Evolutionary conservation across 345 rosid genomes (phyloP).

Genomic region (Eucalyptus cloeziana): DNA sequence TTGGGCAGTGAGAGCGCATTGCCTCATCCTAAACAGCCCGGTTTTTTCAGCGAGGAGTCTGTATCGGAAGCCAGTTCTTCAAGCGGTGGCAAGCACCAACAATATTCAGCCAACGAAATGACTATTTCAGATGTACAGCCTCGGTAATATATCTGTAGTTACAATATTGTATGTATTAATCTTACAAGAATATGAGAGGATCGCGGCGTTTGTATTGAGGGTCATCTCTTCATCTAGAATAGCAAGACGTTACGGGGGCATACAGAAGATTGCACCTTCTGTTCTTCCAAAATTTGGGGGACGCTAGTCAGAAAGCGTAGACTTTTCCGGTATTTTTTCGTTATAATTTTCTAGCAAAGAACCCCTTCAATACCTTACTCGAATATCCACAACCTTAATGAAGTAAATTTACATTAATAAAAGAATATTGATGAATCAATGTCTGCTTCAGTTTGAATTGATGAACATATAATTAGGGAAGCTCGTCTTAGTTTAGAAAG

Average conservation of each 20-base stretch:
- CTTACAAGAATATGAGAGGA: not conserved
- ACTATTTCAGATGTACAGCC: not conserved
- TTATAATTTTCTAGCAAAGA: not conserved
- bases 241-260: not conserved
- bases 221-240: not conserved
- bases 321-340: not conserved
- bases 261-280: not conserved
- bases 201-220: not conserved
- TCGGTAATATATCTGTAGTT: not conserved
- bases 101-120: not conserved
- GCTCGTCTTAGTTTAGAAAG: not conserved
- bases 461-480: not conserved
- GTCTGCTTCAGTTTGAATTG: not conserved
- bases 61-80: not conserved
- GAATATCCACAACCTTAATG: rapidly evolving
- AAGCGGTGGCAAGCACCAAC: not conserved
- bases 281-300: not conserved
- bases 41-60: not conserved
- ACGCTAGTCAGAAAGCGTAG: not conserved
- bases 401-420: no score
- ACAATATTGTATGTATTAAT: not conserved
- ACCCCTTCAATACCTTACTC: not conserved
- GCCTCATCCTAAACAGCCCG: not conserved
- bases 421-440: no score
- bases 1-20: not conserved